Conservation (phyloP, 1,284 basidiomycete genomes). For the Apiotrichum montevideense region DNA sequence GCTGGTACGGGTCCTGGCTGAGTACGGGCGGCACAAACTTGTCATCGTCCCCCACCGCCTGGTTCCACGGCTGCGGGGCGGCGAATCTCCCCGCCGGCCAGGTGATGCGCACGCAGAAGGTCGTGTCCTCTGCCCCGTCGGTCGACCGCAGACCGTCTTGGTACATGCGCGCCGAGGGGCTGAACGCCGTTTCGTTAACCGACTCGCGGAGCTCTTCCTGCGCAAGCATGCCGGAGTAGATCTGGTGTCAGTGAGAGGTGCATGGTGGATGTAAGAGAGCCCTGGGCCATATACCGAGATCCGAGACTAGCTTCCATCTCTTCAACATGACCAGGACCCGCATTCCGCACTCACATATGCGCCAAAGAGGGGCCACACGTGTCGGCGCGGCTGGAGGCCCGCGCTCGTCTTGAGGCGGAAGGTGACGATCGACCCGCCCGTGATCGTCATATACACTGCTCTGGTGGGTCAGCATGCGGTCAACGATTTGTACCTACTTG, state of each 20-base stretch:
- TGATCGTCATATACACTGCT: slow-evolving; percentile 30
- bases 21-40: slow-evolving; percentile 25
- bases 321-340: neutral
- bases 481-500: slow-evolving; percentile 23
- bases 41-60: slow-evolving; percentile 9
- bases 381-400: slow-evolving; percentile 26
- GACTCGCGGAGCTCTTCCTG: slow-evolving; percentile 33
- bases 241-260: slow-evolving; percentile 14
- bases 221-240: slow-evolving; percentile 42
- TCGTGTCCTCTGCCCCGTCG: slow-evolving; percentile 43
- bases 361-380: slow-evolving; percentile 39
- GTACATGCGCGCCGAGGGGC: slow-evolving; percentile 34
- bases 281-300: too few relatives aligned
- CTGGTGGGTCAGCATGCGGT: neutral
- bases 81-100: slow-evolving; percentile 19
- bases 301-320: too few relatives aligned
- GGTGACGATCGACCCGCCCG: slow-evolving; percentile 31
- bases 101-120: slow-evolving; percentile 33
- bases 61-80: slow-evolving; percentile 31
- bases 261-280: too few relatives aligned
- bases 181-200: slow-evolving; percentile 18
- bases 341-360: slow-evolving; percentile 35
- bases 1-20: slow-evolving; percentile 21
- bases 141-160: slow-evolving; percentile 42
- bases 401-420: slow-evolving; percentile 31